A percentile compares a stretch with the other conserved stretches of the same genome.
Conservation (phyloP, 2,329 filamentous ascomycete genomes). For the Phaeosphaeria sp. region DNA sequence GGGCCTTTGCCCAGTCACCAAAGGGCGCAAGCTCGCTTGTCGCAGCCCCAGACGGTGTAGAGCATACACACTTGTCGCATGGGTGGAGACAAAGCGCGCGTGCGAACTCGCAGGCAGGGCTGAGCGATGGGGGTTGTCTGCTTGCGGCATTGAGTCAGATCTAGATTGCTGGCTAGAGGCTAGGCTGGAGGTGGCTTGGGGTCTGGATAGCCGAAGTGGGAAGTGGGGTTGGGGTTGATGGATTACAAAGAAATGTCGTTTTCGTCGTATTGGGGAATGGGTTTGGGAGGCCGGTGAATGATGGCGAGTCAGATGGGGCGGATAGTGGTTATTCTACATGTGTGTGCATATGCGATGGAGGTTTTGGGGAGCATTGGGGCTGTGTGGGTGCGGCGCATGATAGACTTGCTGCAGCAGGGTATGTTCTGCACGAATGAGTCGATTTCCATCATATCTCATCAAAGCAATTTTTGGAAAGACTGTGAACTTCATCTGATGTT, state of each 20-base stretch:
- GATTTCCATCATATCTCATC: background rate
- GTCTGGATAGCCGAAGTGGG: background rate
- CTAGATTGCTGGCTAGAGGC: background rate
- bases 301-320: background rate
- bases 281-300: background rate
- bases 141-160: constrained; percentile 2
- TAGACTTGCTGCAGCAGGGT: background rate
- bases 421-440: background rate
- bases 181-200: background rate
- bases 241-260: background rate
- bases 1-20: background rate
- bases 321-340: background rate
- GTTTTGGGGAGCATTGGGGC: background rate
- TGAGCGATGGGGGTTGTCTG: background rate
- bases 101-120: background rate
- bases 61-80: background rate
- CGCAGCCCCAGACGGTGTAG: background rate
- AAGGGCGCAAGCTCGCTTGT: constrained; percentile 3
- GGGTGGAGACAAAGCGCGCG: too few species aligned
- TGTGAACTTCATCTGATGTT: background rate
- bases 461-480: background rate
- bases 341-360: background rate
- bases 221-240: background rate
- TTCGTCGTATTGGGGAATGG: background rate
- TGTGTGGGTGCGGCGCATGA: background rate